Percentiles rank a stretch among this genome's conserved stretches.
Conservation (phyloP, 2,329 filamentous ascomycete species). For the Metarhizium album region DNA sequence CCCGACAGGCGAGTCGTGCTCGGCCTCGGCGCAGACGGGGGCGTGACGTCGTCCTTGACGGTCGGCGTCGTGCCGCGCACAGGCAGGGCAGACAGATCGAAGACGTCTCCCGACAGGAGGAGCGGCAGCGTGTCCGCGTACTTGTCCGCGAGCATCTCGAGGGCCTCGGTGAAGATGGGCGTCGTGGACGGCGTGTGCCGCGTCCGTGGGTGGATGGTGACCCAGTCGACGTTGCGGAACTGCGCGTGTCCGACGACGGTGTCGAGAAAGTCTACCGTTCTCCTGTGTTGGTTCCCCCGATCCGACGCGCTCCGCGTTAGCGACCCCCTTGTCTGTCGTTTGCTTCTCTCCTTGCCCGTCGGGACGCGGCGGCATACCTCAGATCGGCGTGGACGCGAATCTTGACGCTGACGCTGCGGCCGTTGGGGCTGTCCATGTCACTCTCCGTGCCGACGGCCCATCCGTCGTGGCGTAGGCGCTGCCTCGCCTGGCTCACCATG, state of each 20-base stretch:
- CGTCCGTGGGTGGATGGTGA: conserved; percentile 60
- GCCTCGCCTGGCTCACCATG: conserved; percentile 50
- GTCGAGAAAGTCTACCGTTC: conserved; percentile 51
- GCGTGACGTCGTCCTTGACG: conserved; percentile 11
- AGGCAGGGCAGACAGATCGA: conserved; percentile 38
- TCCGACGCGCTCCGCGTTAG: too few species aligned
- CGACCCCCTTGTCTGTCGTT: background rate
- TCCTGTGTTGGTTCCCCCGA: conserved; percentile 21
- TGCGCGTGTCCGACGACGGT: conserved; percentile 46
- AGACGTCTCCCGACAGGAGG: conserved; percentile 60
- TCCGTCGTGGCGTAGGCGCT: conserved; percentile 38
- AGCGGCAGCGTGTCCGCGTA: conserved; percentile 47
- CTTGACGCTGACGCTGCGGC: conserved; percentile 57
- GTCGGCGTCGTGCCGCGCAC: conserved; percentile 27
- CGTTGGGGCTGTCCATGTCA: conserved; percentile 31
- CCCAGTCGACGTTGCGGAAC: conserved; percentile 49
- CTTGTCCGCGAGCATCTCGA: conserved; percentile 42
- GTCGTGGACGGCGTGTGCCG: conserved; percentile 48
- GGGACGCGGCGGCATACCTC: conserved; percentile 22
- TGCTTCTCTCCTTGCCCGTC: too few species aligned
- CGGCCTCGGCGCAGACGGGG: conserved; percentile 11
- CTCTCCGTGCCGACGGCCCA: conserved; percentile 37
- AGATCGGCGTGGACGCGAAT: conserved; percentile 58
- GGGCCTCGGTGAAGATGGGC: conserved; percentile 51
- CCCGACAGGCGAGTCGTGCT: conserved; percentile 43